These are phyloP conservation scores for Fusarium zealandicum DNA, from an alignment of 2,329 filamentous ascomycete genomes.

Conservation along the genomic window DNA sequence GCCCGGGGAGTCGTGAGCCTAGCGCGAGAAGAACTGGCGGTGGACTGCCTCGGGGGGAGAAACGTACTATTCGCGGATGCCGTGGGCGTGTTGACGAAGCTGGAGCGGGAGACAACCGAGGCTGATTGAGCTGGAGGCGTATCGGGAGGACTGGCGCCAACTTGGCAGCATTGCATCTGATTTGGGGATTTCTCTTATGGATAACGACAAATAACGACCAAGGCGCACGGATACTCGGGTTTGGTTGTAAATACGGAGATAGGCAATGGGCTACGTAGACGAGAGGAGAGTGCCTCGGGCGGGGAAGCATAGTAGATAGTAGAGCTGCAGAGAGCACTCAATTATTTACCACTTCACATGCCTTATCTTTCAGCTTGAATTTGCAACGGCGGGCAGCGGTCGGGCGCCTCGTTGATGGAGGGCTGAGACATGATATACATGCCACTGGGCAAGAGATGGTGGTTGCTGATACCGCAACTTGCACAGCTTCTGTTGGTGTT, in stretches of 20 bases:
- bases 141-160: slow-evolving; percentile 3
- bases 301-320: not conserved
- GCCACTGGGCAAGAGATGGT: not conserved
- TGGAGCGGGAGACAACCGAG: slow-evolving; percentile 55
- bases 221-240: slow-evolving; percentile 13
- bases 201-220: slow-evolving; percentile 14
- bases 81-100: slow-evolving; percentile 57
- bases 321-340: slow-evolving; percentile 6
- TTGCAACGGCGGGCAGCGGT: slow-evolving; percentile 2
- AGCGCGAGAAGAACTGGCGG: slow-evolving; percentile 55
- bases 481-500: slow-evolving; percentile 8
- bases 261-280: not conserved
- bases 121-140: slow-evolving; percentile 12
- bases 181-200: not conserved
- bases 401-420: slow-evolving; percentile 3
- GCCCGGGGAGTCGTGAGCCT: slow-evolving; percentile 57
- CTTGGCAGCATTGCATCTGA: not conserved
- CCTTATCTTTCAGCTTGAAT: not conserved
- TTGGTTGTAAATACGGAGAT: slow-evolving; percentile 17
- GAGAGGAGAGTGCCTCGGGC: not conserved
- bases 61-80: slow-evolving; percentile 62
- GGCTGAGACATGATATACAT: slow-evolving; percentile 16
- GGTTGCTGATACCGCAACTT: slow-evolving; percentile 2
- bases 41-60: slow-evolving; percentile 57
- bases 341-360: slow-evolving; percentile 4